These are phyloP conservation scores for Capsicum chinense DNA, from an alignment of 257 asterid species.

Conservation along the genomic window DNA sequence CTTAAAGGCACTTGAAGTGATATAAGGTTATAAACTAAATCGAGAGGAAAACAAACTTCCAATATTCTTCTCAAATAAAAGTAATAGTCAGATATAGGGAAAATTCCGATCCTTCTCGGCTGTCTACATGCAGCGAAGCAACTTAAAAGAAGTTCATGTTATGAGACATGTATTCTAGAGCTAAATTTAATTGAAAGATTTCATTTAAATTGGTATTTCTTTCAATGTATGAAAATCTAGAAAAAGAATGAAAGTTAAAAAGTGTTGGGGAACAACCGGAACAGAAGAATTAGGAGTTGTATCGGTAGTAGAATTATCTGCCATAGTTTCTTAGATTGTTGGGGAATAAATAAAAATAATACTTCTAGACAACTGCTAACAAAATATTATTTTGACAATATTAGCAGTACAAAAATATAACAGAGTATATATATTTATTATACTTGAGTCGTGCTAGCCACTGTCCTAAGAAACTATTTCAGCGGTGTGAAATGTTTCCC, in stretches of 20 bases:
- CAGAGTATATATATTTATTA: too few species aligned
- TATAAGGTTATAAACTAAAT: neutral
- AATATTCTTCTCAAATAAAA: slow-evolving; percentile 11
- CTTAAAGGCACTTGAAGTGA: slow-evolving; percentile 12
- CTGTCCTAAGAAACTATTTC: too few species aligned
- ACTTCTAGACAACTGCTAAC: too few species aligned
- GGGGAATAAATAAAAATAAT: too few species aligned
- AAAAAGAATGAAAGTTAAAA: slow-evolving; percentile 19
- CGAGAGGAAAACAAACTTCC: neutral
- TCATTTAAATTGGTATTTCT: slow-evolving; percentile 2
- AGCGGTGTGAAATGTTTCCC: too few species aligned
- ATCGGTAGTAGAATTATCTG: too few species aligned
- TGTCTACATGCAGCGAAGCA: neutral
- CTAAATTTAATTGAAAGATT: neutral
- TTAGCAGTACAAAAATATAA: too few species aligned
- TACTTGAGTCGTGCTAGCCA: too few species aligned
- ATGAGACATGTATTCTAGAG: neutral
- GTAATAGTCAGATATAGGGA: neutral
- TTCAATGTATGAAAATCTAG: neutral
- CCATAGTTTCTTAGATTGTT: too few species aligned
- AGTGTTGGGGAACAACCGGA: too few species aligned
- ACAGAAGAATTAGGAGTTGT: too few species aligned
- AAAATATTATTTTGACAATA: too few species aligned
- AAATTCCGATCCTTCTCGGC: neutral
- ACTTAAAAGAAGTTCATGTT: neutral